These are phyloP conservation scores for Clavariopsis aquatica DNA, from an alignment of 495 filamentous ascomycete species.

Conservation along the genomic window DNA sequence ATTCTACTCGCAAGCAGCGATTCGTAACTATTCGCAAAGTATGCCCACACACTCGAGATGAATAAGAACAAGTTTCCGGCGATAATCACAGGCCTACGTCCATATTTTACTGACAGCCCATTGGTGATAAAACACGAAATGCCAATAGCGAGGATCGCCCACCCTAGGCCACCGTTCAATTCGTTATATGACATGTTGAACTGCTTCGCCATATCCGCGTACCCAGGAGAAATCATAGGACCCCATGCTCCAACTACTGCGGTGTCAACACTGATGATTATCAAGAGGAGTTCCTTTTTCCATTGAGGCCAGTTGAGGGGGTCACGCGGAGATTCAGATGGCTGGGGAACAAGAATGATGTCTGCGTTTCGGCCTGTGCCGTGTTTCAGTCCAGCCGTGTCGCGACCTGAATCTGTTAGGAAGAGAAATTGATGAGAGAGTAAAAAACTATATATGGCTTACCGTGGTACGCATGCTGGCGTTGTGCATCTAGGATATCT, in stretches of 20 bases:
- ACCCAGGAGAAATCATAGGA: slow-evolving; percentile 47
- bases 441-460: not conserved
- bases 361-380: slow-evolving; percentile 40
- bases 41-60: slow-evolving; percentile 30
- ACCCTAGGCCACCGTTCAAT: slow-evolving; percentile 42
- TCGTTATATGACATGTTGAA: slow-evolving; percentile 45
- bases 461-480: slow-evolving; percentile 26
- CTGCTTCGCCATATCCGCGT: slow-evolving; percentile 45
- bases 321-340: slow-evolving; percentile 51
- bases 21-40: slow-evolving; percentile 33
- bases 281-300: slow-evolving; percentile 48
- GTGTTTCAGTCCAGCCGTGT: slow-evolving; percentile 49
- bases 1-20: slow-evolving; percentile 39
- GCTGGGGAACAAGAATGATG: slow-evolving; percentile 54
- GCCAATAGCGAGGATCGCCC: slow-evolving; percentile 33
- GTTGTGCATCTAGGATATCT: slow-evolving; percentile 19
- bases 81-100: slow-evolving; percentile 32
- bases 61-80: slow-evolving; percentile 34
- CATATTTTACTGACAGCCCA: slow-evolving; percentile 27
- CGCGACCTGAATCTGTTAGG: slow-evolving; percentile 35
- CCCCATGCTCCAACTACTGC: slow-evolving; percentile 47
- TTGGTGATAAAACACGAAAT: slow-evolving; percentile 27
- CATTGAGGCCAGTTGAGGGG: slow-evolving; percentile 53
- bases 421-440: not conserved
- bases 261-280: slow-evolving; percentile 45